Evolutionary conservation across 2,329 filamentous ascomycete species (phyloP), one percentile per base, ranked within the genome.

Genomic region (Lasiodiplodia citricola): DNA sequence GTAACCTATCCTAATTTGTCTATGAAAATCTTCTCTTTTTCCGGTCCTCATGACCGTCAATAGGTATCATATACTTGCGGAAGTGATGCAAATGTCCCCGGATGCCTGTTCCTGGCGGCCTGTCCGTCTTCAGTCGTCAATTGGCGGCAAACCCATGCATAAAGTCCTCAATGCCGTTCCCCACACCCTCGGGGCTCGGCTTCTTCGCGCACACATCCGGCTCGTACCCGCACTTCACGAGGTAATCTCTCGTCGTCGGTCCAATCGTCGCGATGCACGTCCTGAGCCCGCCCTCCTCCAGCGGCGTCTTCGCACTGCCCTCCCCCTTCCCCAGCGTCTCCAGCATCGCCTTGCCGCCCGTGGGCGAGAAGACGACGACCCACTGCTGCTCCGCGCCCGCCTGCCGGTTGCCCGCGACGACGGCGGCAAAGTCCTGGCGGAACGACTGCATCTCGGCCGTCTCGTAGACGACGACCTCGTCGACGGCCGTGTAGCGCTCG

Each of bases 211-310:
- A 96, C n/a, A 92, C 91, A 76, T 95, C 90, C 0, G 92, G 89
- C 73, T 89, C 85, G 71, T 90, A 91, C 0, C 82, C 87, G 77
- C 93, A 93, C 23, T 84, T 82, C 18, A 83, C 77, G 55, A 99
- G 81, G 80, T 93, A 90, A 73, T 94, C 89, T 71, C 90, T 86
- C 13, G 96, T 99, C 21, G 96, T 99, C 14, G 96, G 95, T 0
- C 96, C 96, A 79, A 99, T 99, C 0, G 94, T 96, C 16, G 91
- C 93, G 70, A 98, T 84, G 71, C 87, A 89, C 0, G 89, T 91
- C 21, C n/a, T 25, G 63, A 78, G 84, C 11, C 80, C 81, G 68
- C 67, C 71, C 64, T 70, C 74, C 77, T 68, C 67, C 72, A 11
- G 52, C 62, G 16, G 18, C n/a, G n/a, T 47, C n/a, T 47, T 47